These are phyloP conservation scores for Plasmopara viticola DNA, from an alignment of 352 stramenopile genomes.

Conservation along the genomic window DNA sequence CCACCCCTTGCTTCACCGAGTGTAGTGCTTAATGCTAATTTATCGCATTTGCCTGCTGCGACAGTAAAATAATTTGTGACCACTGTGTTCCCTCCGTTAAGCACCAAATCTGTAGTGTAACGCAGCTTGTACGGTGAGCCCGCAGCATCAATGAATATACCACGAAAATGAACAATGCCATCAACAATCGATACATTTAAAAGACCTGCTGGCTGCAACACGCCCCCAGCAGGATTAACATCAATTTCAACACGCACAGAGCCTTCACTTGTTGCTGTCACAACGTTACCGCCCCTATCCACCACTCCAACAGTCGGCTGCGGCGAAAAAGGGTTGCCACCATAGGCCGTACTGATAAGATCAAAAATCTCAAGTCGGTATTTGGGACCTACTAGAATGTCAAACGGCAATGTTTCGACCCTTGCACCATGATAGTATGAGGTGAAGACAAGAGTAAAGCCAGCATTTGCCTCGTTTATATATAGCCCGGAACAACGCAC, in stretches of 20 bases:
- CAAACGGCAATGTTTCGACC: conserved; percentile 63
- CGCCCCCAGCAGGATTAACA: conserved; percentile 48
- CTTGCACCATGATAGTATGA: conserved; percentile 63
- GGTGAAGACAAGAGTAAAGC: conserved; percentile 64
- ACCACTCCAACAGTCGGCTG: conserved; percentile 74
- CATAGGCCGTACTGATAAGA: conserved; percentile 74
- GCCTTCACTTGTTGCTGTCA: conserved; percentile 36
- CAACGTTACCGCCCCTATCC: conserved; percentile 69
- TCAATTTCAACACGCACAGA: conserved; percentile 60
- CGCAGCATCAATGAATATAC: conserved; percentile 66
- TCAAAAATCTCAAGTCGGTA: conserved; percentile 58
- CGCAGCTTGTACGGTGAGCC: conserved; percentile 70
- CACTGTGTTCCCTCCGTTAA: conserved; percentile 42
- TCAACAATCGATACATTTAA: conserved; percentile 49
- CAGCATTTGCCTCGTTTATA: conserved; percentile 53
- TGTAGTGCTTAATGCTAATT: conserved; percentile 37
- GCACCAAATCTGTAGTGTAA: conserved; percentile 55
- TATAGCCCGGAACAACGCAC: conserved; percentile 64
- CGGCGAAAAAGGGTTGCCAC: conserved; percentile 66
- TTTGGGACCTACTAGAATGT: conserved; percentile 55
- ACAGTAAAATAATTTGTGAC: conserved; percentile 81
- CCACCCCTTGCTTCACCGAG: conserved; percentile 43
- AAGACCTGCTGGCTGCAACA: conserved; percentile 37
- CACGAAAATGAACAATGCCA: conserved; percentile 54
- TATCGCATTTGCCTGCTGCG: conserved; percentile 43